Evolutionary conservation across 257 asterid species (phyloP).

Genomic region (Nicotiana attenuata): DNA sequence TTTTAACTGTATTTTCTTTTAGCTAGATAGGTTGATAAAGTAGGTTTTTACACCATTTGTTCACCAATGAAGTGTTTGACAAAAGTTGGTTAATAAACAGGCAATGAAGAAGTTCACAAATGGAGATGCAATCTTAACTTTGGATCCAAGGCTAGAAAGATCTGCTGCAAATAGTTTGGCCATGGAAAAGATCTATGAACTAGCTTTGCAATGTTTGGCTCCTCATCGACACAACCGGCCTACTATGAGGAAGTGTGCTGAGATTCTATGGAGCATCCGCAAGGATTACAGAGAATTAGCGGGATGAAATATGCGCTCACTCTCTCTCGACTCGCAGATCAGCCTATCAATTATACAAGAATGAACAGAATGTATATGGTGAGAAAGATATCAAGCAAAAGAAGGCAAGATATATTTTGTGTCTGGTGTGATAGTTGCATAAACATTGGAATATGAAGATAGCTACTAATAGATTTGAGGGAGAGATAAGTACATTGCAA

Average conservation of each 20-base stretch:
- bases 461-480: not conserved
- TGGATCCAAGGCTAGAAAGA: slow-evolving; percentile 77
- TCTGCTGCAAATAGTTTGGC: slow-evolving; percentile 55
- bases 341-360: slow-evolving; percentile 13
- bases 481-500: not conserved
- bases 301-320: slow-evolving; percentile 16
- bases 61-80: not conserved
- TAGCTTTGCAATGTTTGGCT: slow-evolving; percentile 73
- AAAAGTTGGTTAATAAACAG: slow-evolving; percentile 35
- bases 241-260: slow-evolving; percentile 72
- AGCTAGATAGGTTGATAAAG: not conserved
- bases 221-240: slow-evolving; percentile 70
- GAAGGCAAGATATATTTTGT: not conserved
- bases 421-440: not conserved
- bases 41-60: not conserved
- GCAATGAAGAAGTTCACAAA: slow-evolving; percentile 62
- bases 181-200: slow-evolving; percentile 62
- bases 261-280: slow-evolving; percentile 85
- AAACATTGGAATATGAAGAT: not conserved
- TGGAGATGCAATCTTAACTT: slow-evolving; percentile 68
- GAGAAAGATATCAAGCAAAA: not conserved
- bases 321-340: slow-evolving; percentile 5
- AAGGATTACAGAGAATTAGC: slow-evolving; percentile 59
- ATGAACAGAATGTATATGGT: slow-evolving; percentile 6
- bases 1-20: not conserved